Evolutionary conservation across 306 rosid species (phyloP).

Genomic region (Rubus idaeus): DNA sequence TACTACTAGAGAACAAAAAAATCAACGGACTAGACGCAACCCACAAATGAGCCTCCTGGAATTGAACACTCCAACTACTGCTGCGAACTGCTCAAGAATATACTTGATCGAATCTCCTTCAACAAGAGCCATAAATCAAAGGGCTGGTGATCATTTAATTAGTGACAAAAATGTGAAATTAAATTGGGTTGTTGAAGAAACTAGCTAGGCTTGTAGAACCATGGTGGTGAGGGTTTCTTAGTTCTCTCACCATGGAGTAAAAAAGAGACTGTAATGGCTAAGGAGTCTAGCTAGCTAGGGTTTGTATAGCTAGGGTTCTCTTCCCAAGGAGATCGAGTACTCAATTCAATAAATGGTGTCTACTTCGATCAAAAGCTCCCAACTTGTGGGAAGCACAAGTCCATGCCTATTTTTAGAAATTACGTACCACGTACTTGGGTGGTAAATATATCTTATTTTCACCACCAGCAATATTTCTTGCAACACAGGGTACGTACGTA

Average conservation of each 20-base stretch:
- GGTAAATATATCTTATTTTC: no score
- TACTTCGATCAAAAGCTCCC: background rate
- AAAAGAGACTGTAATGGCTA: background rate
- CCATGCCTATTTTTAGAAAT: no score
- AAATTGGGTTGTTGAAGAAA: background rate
- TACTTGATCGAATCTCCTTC: no score
- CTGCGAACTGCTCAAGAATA: background rate
- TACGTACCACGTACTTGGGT: no score
- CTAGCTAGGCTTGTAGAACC: background rate
- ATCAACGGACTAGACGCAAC: background rate
- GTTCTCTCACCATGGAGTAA: background rate
- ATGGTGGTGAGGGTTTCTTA: background rate
- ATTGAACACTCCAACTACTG: background rate
- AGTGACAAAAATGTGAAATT: no score
- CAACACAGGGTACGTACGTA: background rate
- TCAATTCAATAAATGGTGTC: background rate
- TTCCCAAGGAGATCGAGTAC: background rate
- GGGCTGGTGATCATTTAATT: no score
- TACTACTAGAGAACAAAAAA: background rate
- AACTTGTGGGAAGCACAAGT: background rate
- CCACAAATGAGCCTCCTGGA: background rate
- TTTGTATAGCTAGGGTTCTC: background rate
- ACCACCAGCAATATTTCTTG: background rate
- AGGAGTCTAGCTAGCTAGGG: background rate
- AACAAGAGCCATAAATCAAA: no score